Percentiles rank a stretch among this genome's conserved stretches.
These are phyloP conservation scores for Rhododendron simsii DNA, from an alignment of 148 eudicot genomes.

Conservation along the genomic window DNA sequence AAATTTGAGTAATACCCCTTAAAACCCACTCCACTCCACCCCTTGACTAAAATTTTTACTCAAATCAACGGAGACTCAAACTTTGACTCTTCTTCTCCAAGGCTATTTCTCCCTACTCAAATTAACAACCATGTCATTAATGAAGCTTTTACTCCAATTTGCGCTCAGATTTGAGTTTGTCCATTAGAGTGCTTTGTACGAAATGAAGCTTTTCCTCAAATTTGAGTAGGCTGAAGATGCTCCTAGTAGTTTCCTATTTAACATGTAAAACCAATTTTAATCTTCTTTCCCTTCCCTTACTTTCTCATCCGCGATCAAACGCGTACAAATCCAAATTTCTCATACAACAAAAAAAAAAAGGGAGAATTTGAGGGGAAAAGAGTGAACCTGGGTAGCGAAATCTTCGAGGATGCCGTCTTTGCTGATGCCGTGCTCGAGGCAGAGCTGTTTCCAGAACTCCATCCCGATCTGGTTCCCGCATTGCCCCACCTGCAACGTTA, in stretches of 20 bases:
- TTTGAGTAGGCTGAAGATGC: neutral
- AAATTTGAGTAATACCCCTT: neutral
- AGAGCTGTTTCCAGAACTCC: slow-evolving; percentile 99
- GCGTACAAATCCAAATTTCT: neutral
- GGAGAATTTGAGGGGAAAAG: neutral
- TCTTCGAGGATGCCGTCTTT: slow-evolving; percentile 96
- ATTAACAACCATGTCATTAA: neutral
- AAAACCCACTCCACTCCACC: neutral
- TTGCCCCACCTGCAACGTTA: slow-evolving; percentile 92
- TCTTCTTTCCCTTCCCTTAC: neutral
- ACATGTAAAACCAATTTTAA: neutral
- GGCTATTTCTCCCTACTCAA: neutral
- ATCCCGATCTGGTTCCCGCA: slow-evolving; percentile 97
- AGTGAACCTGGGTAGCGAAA: slow-evolving; percentile 80
- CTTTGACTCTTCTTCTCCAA: neutral
- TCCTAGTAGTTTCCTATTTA: neutral
- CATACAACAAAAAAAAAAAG: no score
- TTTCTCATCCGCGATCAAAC: neutral
- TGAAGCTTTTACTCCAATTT: neutral
- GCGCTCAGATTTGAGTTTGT: no score
- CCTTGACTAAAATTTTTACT: neutral
- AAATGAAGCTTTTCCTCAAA: neutral
- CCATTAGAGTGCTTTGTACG: no score
- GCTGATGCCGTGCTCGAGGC: slow-evolving; percentile 90
- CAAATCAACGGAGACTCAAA: neutral